Evolutionary conservation across 208 protist genomes (phyloP).

Genomic region (Acanthamoeba rhysodes): DNA sequence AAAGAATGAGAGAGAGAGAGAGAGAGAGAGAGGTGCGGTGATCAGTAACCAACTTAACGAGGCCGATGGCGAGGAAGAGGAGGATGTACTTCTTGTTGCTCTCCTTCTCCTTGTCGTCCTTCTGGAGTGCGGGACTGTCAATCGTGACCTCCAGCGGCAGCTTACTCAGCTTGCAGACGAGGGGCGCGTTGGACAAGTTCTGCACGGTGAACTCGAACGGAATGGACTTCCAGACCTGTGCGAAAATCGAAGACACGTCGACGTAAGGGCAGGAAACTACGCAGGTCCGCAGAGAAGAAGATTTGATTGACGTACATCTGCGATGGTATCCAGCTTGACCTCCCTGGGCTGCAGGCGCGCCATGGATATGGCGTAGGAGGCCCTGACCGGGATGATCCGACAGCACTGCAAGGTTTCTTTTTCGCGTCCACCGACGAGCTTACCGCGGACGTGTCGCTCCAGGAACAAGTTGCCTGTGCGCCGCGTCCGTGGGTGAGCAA

Average conservation of each 20-base stretch:
- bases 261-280: background rate
- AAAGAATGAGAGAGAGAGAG: background rate
- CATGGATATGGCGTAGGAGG: conserved; percentile 46
- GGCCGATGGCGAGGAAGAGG: background rate
- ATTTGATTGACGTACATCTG: background rate
- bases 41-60: background rate
- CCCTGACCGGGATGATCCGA: conserved; percentile 1
- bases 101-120: background rate
- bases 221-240: conserved; percentile 16
- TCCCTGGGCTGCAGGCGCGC: background rate
- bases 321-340: conserved; percentile 28
- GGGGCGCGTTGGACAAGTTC: conserved; percentile 23
- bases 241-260: too few species aligned
- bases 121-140: background rate
- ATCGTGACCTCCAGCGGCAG: conserved; percentile 30
- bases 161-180: background rate
- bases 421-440: background rate
- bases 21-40: background rate
- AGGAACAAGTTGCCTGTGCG: conserved; percentile 23
- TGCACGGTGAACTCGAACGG: conserved; percentile 59
- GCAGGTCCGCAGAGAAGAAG: background rate
- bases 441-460: background rate
- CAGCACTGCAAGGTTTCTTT: background rate
- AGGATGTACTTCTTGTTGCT: background rate
- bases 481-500: background rate